Conservation (phyloP, 805 yeast species). For the Zygosaccharomyces lentus region DNA sequence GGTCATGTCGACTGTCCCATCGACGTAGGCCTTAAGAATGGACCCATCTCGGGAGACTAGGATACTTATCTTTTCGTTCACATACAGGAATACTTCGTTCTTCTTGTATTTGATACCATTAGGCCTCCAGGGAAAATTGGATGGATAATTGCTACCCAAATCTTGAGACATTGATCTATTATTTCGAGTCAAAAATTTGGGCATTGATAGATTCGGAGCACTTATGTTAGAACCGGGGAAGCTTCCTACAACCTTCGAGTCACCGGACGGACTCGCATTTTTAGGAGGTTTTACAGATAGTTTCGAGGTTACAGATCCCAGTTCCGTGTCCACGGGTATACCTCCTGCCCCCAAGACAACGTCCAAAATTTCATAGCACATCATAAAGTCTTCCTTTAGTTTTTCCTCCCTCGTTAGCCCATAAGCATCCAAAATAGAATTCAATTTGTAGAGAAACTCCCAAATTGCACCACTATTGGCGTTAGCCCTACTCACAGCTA, state of each 20-base stretch:
- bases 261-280: conserved; percentile 7
- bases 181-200: conserved; percentile 20
- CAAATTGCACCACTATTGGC: conserved; percentile 76
- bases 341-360: conserved; percentile 46
- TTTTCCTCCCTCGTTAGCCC: conserved; percentile 40
- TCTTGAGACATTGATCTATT: conserved; percentile 17
- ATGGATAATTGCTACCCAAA: conserved; percentile 25
- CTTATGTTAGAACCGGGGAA: conserved; percentile 4
- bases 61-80: conserved; percentile 69
- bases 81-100: conserved; percentile 74
- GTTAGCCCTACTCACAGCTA: conserved; percentile 85
- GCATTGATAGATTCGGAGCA: conserved; percentile 13
- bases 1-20: conserved; percentile 68
- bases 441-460: conserved; percentile 69
- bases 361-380: conserved; percentile 73
- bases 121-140: conserved; percentile 63
- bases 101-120: conserved; percentile 69
- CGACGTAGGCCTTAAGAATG: conserved; percentile 64
- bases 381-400: conserved; percentile 60
- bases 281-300: conserved; percentile 25
- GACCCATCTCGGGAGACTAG: conserved; percentile 63
- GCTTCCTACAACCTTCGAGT: conserved; percentile 1
- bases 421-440: conserved; percentile 47
- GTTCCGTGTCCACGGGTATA: conserved; percentile 27
- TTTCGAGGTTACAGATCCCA: conserved; percentile 22